These are phyloP conservation scores for Sporisorium iseilematis-ciliati DNA, from an alignment of 1,284 basidiomycete genomes.

Conservation along the genomic window DNA sequence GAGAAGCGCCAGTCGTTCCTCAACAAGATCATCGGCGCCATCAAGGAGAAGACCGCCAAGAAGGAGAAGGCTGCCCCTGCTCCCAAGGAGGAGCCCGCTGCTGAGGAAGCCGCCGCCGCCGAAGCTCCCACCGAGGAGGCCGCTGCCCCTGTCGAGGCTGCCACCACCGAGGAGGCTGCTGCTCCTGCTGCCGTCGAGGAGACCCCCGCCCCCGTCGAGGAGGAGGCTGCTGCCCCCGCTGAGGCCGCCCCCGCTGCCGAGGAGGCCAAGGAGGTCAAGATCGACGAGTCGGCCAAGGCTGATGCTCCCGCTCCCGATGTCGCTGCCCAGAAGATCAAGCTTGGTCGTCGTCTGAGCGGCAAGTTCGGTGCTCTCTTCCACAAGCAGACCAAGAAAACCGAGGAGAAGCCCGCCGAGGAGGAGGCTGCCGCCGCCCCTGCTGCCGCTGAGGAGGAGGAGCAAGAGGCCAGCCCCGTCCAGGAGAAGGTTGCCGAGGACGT, in stretches of 20 bases:
- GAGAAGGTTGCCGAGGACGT: constrained; percentile 50
- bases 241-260: constrained; percentile 37
- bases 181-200: constrained; percentile 29
- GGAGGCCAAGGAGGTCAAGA: constrained; percentile 57
- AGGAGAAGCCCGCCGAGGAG: constrained; percentile 32
- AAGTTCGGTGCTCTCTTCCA: constrained; percentile 60
- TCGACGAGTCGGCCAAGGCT: constrained; percentile 58
- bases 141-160: constrained; percentile 20
- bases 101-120: constrained; percentile 44
- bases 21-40: constrained; percentile 52
- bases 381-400: constrained; percentile 56
- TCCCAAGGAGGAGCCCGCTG: constrained; percentile 37
- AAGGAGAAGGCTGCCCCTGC: constrained; percentile 44
- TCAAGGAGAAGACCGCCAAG: constrained; percentile 60
- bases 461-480: constrained; percentile 27
- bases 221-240: constrained; percentile 35
- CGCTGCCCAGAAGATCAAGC: constrained; percentile 58
- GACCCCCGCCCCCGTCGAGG: constrained; percentile 27
- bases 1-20: constrained; percentile 62
- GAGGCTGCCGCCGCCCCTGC: constrained; percentile 23
- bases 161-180: constrained; percentile 37
- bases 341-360: constrained; percentile 58
- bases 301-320: constrained; percentile 53
- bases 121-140: constrained; percentile 37
- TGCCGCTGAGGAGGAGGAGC: constrained; percentile 12